Base-by-base conservation (phyloP, 2,329 filamentous ascomycete species). In the Calonectria leucothoes region DNA sequence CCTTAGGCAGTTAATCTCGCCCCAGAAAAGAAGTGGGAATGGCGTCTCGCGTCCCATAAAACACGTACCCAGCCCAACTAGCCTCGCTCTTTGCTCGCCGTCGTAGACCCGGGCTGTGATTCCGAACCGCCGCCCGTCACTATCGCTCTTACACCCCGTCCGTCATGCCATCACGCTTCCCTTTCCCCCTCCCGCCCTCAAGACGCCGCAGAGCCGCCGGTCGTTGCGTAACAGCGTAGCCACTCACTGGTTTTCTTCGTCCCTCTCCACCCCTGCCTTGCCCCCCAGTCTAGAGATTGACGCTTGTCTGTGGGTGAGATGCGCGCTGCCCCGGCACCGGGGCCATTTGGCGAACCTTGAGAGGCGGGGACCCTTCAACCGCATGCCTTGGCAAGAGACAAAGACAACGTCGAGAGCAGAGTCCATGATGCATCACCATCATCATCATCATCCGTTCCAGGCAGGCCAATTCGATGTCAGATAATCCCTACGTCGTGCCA, bases 21-120 rank as follows among this genome's bases (percentile, higher is more conserved):
- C 37, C 39, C 49, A 45, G 49, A 63, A 49, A 69, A 51, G 48
- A 52, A 64, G 67, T 64, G 67, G 67, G 55, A 61, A 69, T 63
- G 55, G 33, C 55, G 55, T 61, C 55, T 37, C 55, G 31, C 55
- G 55, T 61, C 55, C 55, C 55, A 42, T 69, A 59, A 69, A 61
- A 51, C 66, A 42, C 49, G 35, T 39, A 39, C 45, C 52, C 20
- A 7, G 37, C 31, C 25, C 7, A 23, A 31, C 55, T 69, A 69
- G 67, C 17, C 45, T 69, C 67, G 67, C 67, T 69, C 31, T 69
- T 69, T 69, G 67, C 67, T 69, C 67, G 67, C 55, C 31, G 14
- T 69, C 59, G n/a, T 35, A 29, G 59, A 48, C 59, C 29, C 27
- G 27, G 59, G 12, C 42, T 45, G 42, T 23, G 59, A 48, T 64